These are phyloP conservation scores for Fonsecaea pedrosoi DNA, from an alignment of 2,329 filamentous ascomycete genomes.

Conservation along the genomic window DNA sequence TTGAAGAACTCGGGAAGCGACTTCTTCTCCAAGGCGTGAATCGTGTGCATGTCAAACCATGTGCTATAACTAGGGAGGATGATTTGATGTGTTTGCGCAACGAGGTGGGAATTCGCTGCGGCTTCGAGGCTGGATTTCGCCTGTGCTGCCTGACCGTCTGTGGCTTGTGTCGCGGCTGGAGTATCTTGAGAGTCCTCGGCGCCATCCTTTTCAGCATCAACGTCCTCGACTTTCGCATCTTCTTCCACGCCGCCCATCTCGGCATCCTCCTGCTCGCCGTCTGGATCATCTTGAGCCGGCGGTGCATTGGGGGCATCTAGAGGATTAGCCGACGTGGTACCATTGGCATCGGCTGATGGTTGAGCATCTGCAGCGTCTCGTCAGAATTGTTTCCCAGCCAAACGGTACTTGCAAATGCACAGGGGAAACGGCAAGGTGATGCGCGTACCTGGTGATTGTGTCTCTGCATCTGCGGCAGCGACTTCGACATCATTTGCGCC, in stretches of 20 bases:
- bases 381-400: neutral
- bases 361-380: constrained; percentile 16
- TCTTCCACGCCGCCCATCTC: constrained; percentile 74
- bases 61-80: constrained; percentile 97
- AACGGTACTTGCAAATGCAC: neutral
- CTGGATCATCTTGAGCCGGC: constrained; percentile 63
- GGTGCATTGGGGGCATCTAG: constrained; percentile 70
- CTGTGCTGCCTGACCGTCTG: constrained; percentile 65
- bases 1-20: constrained; percentile 98
- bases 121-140: constrained; percentile 83
- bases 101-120: constrained; percentile 87
- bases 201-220: constrained; percentile 50
- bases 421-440: neutral
- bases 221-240: constrained; percentile 50
- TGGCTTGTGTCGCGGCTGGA: constrained; percentile 51
- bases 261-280: constrained; percentile 70
- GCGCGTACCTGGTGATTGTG: constrained; percentile 29
- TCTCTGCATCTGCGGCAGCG: constrained; percentile 15
- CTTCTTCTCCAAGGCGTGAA: constrained; percentile 91
- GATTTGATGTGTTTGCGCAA: constrained; percentile 92
- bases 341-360: constrained; percentile 23
- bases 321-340: constrained; percentile 25
- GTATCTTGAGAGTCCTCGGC: constrained; percentile 50
- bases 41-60: constrained; percentile 97
- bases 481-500: constrained; percentile 10